Evolutionary conservation across 306 rosid species (phyloP).

Genomic region (Dryas alaskensis): DNA sequence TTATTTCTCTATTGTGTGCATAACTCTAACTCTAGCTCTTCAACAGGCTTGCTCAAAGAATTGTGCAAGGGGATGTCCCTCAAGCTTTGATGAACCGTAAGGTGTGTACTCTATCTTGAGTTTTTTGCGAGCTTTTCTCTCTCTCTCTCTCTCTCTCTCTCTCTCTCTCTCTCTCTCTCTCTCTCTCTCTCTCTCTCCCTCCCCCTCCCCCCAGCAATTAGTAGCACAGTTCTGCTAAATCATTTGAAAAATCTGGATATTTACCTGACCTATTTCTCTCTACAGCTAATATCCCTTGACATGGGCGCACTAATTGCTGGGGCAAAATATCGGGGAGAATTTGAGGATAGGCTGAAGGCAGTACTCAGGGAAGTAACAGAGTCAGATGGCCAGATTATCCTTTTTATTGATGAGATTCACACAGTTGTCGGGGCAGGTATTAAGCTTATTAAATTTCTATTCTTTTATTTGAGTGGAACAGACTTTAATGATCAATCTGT

Average conservation of each 20-base stretch:
- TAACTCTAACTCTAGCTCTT: constrained; percentile 19
- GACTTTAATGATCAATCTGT: neutral
- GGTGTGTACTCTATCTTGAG: constrained; percentile 50
- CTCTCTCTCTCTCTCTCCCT: neutral
- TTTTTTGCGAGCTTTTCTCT: neutral
- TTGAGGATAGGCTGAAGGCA: constrained; percentile 98
- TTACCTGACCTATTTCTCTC: constrained; percentile 5
- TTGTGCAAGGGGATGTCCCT: constrained; percentile 96
- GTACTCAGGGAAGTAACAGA: constrained; percentile 98
- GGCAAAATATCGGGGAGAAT: constrained; percentile 97
- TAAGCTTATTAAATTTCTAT: constrained; percentile 11
- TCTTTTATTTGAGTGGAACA: too few species aligned
- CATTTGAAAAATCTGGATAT: neutral
- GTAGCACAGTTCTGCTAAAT: neutral
- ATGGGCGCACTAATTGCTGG: constrained; percentile 99
- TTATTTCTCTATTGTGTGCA: neutral
- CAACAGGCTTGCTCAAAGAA: constrained; percentile 96
- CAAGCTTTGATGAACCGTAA: constrained; percentile 94
- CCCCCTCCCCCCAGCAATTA: neutral
- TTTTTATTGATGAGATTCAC: constrained; percentile 96
- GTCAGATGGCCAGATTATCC: constrained; percentile 90
- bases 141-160: neutral
- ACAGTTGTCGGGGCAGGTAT: constrained; percentile 99
- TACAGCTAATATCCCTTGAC: constrained; percentile 95
- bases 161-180: neutral